These are phyloP conservation scores for Spathaspora jeffriesii DNA, from an alignment of 1,139 yeast genomes.

Conservation along the genomic window DNA sequence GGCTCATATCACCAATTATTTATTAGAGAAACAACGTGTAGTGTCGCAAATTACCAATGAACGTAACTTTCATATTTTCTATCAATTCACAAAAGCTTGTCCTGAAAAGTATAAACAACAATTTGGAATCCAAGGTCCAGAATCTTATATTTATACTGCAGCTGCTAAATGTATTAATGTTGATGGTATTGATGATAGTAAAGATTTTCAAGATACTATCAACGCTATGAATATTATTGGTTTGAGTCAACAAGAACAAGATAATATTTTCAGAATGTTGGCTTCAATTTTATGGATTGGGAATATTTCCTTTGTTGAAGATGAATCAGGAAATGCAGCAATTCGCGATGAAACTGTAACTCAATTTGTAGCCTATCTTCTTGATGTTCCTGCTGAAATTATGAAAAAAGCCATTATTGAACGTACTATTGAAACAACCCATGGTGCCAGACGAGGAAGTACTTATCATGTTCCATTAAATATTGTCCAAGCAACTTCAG, in stretches of 20 bases:
- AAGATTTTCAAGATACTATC: conserved; percentile 79
- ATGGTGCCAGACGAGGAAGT: conserved; percentile 88
- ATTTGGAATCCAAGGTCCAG: conserved; percentile 93
- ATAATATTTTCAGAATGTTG: conserved; percentile 81
- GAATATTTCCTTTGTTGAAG: conserved; percentile 82
- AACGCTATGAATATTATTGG: conserved; percentile 91
- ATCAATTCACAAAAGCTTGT: conserved; percentile 93
- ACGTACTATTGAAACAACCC: conserved; percentile 86
- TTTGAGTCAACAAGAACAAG: conserved; percentile 78
- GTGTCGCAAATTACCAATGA: conserved; percentile 92
- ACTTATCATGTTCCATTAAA: conserved; percentile 94
- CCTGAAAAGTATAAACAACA: conserved; percentile 79
- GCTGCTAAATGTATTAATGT: conserved; percentile 86
- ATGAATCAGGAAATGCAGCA: conserved; percentile 82
- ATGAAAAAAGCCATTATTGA: conserved; percentile 72
- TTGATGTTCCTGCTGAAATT: conserved; percentile 74
- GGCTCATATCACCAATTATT: conserved; percentile 93
- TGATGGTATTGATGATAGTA: conserved; percentile 79
- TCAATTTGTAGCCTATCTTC: conserved; percentile 87
- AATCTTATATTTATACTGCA: conserved; percentile 86
- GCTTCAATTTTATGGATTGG: conserved; percentile 95
- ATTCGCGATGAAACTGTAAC: conserved; percentile 87
- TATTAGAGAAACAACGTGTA: conserved; percentile 93
- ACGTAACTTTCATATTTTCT: conserved; percentile 96
- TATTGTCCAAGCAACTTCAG: conserved; percentile 90